Evolutionary conservation across 805 yeast genomes (phyloP).

Genomic region (Priceomyces medius): DNA sequence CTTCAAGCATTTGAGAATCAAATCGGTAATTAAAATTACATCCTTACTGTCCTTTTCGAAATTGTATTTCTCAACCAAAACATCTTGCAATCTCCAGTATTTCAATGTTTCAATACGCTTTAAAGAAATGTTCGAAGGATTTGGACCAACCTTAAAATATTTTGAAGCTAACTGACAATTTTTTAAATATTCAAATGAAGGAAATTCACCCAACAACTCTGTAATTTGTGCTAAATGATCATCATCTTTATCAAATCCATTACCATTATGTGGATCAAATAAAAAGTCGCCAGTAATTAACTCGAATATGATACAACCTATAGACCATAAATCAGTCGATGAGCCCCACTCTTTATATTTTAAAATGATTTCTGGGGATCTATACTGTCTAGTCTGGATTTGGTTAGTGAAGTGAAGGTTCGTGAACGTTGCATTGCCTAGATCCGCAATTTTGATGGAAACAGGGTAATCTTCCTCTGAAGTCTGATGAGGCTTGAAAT

Average conservation of each 20-base stretch:
- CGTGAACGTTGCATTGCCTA: constrained; percentile 88
- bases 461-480: neutral
- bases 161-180: constrained; percentile 40
- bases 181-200: constrained; percentile 37
- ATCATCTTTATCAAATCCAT: constrained; percentile 50
- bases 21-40: constrained; percentile 42
- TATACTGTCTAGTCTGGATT: constrained; percentile 87
- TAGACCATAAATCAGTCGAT: constrained; percentile 60
- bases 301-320: constrained; percentile 59
- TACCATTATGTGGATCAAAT: constrained; percentile 58
- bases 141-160: constrained; percentile 36
- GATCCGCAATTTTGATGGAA: constrained; percentile 78
- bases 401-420: constrained; percentile 81
- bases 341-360: constrained; percentile 55
- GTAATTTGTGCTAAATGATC: constrained; percentile 64
- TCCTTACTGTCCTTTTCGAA: constrained; percentile 32
- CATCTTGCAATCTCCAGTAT: constrained; percentile 51
- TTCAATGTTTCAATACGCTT: constrained; percentile 48
- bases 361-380: constrained; percentile 73
- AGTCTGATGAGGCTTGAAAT: neutral
- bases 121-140: constrained; percentile 28
- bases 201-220: constrained; percentile 49
- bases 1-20: constrained; percentile 50
- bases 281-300: constrained; percentile 60
- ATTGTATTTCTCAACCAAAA: constrained; percentile 49